A percentile compares a stretch with the other conserved stretches of the same genome.
Conservation (phyloP, 768 basidiomycete species). For the Megacollybia marginata region DNA sequence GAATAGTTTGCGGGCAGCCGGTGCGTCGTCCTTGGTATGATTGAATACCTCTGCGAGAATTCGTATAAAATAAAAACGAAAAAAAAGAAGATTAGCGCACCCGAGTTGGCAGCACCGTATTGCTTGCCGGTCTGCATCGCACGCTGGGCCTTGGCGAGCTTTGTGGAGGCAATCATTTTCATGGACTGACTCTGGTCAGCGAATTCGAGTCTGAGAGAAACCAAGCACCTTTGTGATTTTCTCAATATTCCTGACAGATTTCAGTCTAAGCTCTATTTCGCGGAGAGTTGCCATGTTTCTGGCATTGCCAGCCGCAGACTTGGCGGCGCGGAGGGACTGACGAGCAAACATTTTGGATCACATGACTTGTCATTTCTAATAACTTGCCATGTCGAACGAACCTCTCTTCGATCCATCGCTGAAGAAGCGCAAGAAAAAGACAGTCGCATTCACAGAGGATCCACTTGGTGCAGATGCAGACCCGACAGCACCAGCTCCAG, state of each 20-base stretch:
- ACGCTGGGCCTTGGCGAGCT: constrained; percentile 90
- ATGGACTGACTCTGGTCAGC: constrained; percentile 55
- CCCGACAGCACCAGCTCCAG: constrained; percentile 72
- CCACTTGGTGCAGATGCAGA: constrained; percentile 77
- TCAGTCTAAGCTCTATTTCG: constrained; percentile 92
- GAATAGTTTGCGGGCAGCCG: constrained; percentile 78
- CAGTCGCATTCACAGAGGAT: constrained; percentile 79
- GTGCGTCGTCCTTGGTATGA: constrained; percentile 61
- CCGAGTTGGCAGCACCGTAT: constrained; percentile 88
- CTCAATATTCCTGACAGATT: constrained; percentile 97
- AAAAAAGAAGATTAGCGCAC: constrained; percentile 33
- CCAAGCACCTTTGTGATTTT: constrained; percentile 93
- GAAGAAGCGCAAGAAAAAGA: constrained; percentile 85
- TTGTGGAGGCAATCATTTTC: constrained; percentile 99
- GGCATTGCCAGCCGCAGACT: constrained; percentile 42
- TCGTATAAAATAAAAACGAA: constrained; percentile 3
- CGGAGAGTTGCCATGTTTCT: constrained; percentile 96
- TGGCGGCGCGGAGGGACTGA: constrained; percentile 34
- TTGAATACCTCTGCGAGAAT: constrained; percentile 72
- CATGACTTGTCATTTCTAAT: constrained; percentile 3
- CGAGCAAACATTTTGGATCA: constrained; percentile 35
- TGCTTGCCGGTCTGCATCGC: constrained; percentile 89
- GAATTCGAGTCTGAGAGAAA: constrained; percentile 19
- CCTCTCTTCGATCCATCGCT: constrained; percentile 79
- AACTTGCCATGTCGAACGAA: constrained; percentile 51